Conservation (phyloP, 2,329 filamentous ascomycete genomes). For the Neofusicoccum parvum region DNA sequence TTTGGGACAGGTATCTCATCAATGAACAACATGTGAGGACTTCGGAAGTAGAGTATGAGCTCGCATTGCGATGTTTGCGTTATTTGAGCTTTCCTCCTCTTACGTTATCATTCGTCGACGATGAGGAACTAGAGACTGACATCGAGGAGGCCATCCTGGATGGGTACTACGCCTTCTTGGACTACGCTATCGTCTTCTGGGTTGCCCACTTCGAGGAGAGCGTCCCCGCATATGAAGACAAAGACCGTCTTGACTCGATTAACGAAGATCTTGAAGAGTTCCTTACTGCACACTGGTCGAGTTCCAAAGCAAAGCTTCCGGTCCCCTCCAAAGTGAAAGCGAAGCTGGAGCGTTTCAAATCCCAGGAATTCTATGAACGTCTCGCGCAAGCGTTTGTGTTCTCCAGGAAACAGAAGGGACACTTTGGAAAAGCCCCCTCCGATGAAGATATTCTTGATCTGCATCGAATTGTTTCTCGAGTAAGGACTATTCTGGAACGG, state of each 20-base stretch:
- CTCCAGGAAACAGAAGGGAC: neutral
- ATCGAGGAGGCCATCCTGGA: slow-evolving; percentile 17
- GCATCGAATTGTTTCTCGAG: neutral
- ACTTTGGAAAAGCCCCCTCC: neutral
- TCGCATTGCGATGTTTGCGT: slow-evolving; percentile 16
- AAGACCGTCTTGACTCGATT: neutral
- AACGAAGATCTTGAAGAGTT: neutral
- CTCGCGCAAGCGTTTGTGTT: neutral
- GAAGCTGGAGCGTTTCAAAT: neutral
- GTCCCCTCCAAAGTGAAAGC: neutral
- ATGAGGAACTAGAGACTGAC: neutral
- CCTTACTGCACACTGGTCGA: neutral
- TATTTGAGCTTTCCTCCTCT: slow-evolving; percentile 23
- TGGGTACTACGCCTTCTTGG: slow-evolving; percentile 26
- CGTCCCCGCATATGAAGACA: neutral
- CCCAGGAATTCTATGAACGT: neutral
- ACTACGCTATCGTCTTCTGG: slow-evolving; percentile 27
- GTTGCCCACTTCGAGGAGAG: slow-evolving; percentile 24
- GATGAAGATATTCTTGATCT: neutral
- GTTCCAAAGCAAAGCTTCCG: neutral
- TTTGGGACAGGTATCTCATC: slow-evolving; percentile 23
- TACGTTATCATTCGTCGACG: slow-evolving; percentile 16
- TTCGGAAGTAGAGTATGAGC: slow-evolving; percentile 16
- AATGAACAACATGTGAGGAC: slow-evolving; percentile 19
- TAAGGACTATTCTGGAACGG: neutral